A percentile compares a stretch with the other conserved stretches of the same genome.
phyloP scores from a whole-genome alignment of 805 yeast genomes.

The Pichia nanzhaoensis region DNA sequence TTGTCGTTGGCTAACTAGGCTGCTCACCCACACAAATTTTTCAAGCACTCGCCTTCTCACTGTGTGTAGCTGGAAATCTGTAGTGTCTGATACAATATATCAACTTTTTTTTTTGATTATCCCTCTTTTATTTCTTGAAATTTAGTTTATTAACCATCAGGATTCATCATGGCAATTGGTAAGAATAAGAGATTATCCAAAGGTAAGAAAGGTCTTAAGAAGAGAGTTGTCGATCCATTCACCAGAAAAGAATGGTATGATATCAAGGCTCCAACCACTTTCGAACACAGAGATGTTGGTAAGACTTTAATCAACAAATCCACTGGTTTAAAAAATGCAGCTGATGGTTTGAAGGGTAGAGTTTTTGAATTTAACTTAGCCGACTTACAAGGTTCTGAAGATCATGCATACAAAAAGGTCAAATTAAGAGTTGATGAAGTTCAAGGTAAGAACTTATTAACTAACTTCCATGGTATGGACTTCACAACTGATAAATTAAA shows the following conservation, averaged over 20 bases:
- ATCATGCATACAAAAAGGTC: slow-evolving; percentile 96
- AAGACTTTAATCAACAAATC: slow-evolving; percentile 98
- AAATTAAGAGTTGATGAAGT: slow-evolving; percentile 98
- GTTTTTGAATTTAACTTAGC: slow-evolving; percentile 93
- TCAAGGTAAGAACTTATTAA: slow-evolving; percentile 96
- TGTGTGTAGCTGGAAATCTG: too few relatives aligned
- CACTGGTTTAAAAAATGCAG: slow-evolving; percentile 96
- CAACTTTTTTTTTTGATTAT: background rate
- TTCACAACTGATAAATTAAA: slow-evolving; percentile 97
- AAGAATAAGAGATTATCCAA: slow-evolving; percentile 72
- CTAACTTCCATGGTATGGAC: slow-evolving; percentile 99
- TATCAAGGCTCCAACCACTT: slow-evolving; percentile 97
- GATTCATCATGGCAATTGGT: slow-evolving; percentile 51
- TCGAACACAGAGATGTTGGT: slow-evolving; percentile 98
- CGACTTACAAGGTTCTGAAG: slow-evolving; percentile 98
- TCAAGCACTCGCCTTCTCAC: too few relatives aligned
- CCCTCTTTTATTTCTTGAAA: background rate
- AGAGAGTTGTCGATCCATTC: slow-evolving; percentile 99
- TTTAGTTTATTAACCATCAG: slow-evolving; percentile 8
- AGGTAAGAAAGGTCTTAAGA: slow-evolving; percentile 97
- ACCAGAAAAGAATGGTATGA: slow-evolving; percentile 98
- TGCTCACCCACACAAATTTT: too few relatives aligned
- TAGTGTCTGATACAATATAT: too few relatives aligned
- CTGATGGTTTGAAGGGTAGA: slow-evolving; percentile 97
- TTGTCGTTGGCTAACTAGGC: too few relatives aligned